These are phyloP conservation scores for Corylus avellana DNA, from an alignment of 306 rosid genomes.

Conservation along the genomic window DNA sequence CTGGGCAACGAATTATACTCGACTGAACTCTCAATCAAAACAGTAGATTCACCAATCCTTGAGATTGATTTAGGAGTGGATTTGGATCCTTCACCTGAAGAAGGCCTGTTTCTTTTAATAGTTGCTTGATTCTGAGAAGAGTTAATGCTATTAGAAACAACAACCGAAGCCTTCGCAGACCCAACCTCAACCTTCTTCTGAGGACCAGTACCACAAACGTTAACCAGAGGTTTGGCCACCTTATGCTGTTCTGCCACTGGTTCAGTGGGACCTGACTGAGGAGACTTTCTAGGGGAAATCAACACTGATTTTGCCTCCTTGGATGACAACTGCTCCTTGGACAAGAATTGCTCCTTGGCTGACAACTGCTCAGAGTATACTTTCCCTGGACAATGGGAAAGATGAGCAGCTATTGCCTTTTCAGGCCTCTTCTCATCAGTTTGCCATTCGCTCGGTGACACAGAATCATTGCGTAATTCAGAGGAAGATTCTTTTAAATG, in stretches of 20 bases:
- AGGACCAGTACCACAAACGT: constrained; percentile 44
- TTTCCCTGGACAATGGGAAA: constrained; percentile 49
- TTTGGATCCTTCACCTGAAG: constrained; percentile 65
- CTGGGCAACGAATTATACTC: constrained; percentile 51
- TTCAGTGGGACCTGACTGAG: constrained; percentile 42
- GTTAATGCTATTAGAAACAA: constrained; percentile 27
- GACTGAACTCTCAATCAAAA: constrained; percentile 42
- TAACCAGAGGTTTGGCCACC: constrained; percentile 47
- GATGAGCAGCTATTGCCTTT: constrained; percentile 34
- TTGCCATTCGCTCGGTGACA: constrained; percentile 39
- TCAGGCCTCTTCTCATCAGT: constrained; percentile 44
- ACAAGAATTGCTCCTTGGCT: constrained; percentile 37
- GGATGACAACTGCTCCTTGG: constrained; percentile 45
- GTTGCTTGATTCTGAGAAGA: constrained; percentile 59
- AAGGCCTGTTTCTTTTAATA: constrained; percentile 48
- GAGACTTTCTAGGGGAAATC: constrained; percentile 68
- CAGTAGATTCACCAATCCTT: constrained; percentile 48
- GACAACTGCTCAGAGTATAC: constrained; percentile 46
- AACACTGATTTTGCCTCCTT: constrained; percentile 53
- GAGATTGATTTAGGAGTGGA: constrained; percentile 42
- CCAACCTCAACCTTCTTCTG: constrained; percentile 55
- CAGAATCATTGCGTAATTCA: constrained; percentile 35
- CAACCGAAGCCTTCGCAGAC: constrained; percentile 44
- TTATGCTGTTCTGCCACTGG: constrained; percentile 55
- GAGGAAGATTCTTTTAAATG: constrained; percentile 50